These are phyloP conservation scores for Nephelium lappaceum DNA, from an alignment of 345 rosid genomes.

Conservation along the genomic window DNA sequence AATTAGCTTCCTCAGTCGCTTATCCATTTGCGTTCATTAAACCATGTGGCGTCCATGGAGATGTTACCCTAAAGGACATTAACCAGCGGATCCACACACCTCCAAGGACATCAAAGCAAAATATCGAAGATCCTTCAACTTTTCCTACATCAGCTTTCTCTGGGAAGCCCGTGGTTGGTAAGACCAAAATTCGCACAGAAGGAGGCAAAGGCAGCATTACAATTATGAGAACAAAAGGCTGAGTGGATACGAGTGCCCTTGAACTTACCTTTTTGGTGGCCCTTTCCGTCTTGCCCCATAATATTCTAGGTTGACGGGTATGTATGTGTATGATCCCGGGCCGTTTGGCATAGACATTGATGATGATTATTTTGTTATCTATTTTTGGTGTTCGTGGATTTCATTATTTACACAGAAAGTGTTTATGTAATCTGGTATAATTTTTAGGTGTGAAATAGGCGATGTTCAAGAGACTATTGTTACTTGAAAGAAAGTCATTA, in stretches of 20 bases:
- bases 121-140: slow-evolving; percentile 48
- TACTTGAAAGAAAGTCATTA: neutral
- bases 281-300: slow-evolving; percentile 19
- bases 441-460: slow-evolving; percentile 29
- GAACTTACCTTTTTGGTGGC: slow-evolving; percentile 27
- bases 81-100: slow-evolving; percentile 83
- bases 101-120: slow-evolving; percentile 55
- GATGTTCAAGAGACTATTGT: slow-evolving; percentile 17
- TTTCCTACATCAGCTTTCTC: slow-evolving; percentile 96
- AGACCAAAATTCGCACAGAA: slow-evolving; percentile 94
- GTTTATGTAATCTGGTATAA: slow-evolving; percentile 34
- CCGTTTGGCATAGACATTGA: slow-evolving; percentile 25
- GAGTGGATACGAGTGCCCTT: slow-evolving; percentile 23
- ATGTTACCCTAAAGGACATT: slow-evolving; percentile 92
- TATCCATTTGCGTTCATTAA: slow-evolving; percentile 95
- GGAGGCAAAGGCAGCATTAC: slow-evolving; percentile 99
- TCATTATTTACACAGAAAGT: slow-evolving; percentile 30
- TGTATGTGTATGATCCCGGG: slow-evolving; percentile 25
- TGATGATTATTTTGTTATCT: neutral
- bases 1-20: slow-evolving; percentile 73
- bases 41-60: slow-evolving; percentile 88
- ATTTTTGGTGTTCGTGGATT: slow-evolving; percentile 22
- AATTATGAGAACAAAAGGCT: slow-evolving; percentile 94
- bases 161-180: slow-evolving; percentile 97
- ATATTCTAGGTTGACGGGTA: slow-evolving; percentile 25